Evolutionary conservation across 179 eudicot species (phyloP).

Genomic region (Kewa caespitosa): DNA sequence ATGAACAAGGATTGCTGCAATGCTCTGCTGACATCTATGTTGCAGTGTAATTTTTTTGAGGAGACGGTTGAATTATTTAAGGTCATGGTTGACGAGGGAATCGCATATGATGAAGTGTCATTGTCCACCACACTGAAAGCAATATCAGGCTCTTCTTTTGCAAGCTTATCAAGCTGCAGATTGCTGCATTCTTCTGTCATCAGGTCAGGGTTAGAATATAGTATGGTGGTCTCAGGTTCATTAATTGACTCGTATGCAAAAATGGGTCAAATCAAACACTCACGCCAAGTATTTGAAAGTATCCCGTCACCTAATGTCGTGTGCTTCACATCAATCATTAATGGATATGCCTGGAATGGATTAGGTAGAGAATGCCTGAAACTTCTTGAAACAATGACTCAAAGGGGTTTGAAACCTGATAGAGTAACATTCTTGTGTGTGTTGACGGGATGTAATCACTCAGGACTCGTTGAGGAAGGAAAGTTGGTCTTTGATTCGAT

Average conservation of each 20-base stretch:
- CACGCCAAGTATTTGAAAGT: conserved; percentile 40
- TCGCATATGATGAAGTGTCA: conserved; percentile 58
- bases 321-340: conserved; percentile 62
- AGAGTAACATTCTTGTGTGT: conserved; percentile 61
- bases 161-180: conserved; percentile 45
- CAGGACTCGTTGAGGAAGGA: conserved; percentile 64
- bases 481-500: conserved; percentile 48
- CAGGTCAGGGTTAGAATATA: conserved; percentile 46
- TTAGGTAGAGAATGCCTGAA: conserved; percentile 54
- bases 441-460: conserved; percentile 63
- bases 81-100: conserved; percentile 50
- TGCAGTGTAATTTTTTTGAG: conserved; percentile 42
- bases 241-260: conserved; percentile 55
- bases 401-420: conserved; percentile 58
- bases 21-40: conserved; percentile 64
- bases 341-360: conserved; percentile 63
- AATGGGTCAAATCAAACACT: conserved; percentile 49
- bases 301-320: conserved; percentile 50
- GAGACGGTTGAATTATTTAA: conserved; percentile 62
- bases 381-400: conserved; percentile 49
- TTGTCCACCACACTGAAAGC: conserved; percentile 63
- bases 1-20: conserved; percentile 53
- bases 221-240: conserved; percentile 48
- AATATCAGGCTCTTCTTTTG: conserved; percentile 38
- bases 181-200: conserved; percentile 62